A percentile compares a stretch with the other conserved stretches of the same genome.
Conservation (phyloP, 2,329 filamentous ascomycete genomes). For the Calcarisporium arbuscula region DNA sequence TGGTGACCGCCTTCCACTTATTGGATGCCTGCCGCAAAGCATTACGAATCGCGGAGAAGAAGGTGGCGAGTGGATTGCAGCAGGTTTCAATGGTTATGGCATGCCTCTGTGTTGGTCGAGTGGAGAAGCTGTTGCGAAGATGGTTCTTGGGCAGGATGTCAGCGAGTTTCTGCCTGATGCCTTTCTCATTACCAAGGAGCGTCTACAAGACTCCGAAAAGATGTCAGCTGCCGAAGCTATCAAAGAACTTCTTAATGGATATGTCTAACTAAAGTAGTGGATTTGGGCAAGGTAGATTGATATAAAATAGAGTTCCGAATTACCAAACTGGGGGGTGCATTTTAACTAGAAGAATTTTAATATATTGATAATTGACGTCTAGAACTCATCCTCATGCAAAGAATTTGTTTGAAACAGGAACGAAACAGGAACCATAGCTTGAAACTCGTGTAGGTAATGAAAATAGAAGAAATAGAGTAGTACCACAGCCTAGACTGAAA, state of each 20-base stretch:
- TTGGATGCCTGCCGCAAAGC: conserved; percentile 33
- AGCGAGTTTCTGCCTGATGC: conserved; percentile 14
- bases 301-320: too few species aligned
- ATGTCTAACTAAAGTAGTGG: too few species aligned
- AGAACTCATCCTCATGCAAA: too few species aligned
- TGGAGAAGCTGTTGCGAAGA: conserved; percentile 39
- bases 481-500: too few species aligned
- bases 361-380: too few species aligned
- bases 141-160: conserved; percentile 34
- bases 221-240: conserved; percentile 2
- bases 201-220: conserved; percentile 1
- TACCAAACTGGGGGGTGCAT: too few species aligned
- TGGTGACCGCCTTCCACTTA: conserved; percentile 42
- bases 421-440: too few species aligned
- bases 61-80: conserved; percentile 44
- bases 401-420: too few species aligned
- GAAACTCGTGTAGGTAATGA: too few species aligned
- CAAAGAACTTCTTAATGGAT: conserved; percentile 1
- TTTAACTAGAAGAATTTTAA: too few species aligned
- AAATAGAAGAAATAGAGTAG: too few species aligned
- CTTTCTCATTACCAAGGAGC: conserved; percentile 13
- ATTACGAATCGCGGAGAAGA: conserved; percentile 11
- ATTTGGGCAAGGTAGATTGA: too few species aligned
- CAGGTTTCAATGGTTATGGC: conserved; percentile 45
- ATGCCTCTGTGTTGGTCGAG: conserved; percentile 49